Base-by-base conservation (phyloP, 257 asterid species). In the Solanum pennellii region DNA sequence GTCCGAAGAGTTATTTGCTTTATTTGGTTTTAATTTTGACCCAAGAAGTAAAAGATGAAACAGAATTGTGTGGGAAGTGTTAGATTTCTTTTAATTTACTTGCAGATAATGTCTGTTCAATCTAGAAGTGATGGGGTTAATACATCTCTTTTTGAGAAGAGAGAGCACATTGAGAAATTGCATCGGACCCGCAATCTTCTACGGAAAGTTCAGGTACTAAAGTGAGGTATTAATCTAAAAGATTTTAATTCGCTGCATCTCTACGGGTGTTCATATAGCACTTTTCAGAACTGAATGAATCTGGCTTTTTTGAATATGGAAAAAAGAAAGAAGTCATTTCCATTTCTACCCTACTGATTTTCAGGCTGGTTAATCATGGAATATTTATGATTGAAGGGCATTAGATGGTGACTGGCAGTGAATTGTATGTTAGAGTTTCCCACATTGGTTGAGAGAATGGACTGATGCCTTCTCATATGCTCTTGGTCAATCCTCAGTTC, bases 121-220 rank as follows among this genome's bases (percentile, higher is more conserved):
- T 95, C 98, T 88, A 93, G 94, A 91, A 97, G 98, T 89, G 99
- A 97, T 89, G 97, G 98, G 88, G 99, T 97, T 89, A 97, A 97
- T 92, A 96, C 96, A 85, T 96, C 99, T 91, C 98, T 97, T 85
- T 92, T 94, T 45, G 96, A 94, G 86, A 97, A 96, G 98, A 95
- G 99, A 92, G 99, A 95, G 87, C 99, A 97, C 80, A 95, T 97
- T 66, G 99, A 97, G 93, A 97, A 97, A 90, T 92, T 97, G 93
- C 99, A 97, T 87, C 96, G 98, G 39, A 97, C 99, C 4, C 98
- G 99, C 79, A 94, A 96, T 93, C 98, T 97, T 82, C 92, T 97
- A 83, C 95, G 98, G 62, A 97, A 97, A 94, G 97, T 97, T 91
- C 99, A 97, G 99, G 99, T 97, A 92, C 65, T 85, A 83, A 89